Base-by-base conservation (phyloP, 2,329 filamentous ascomycete genomes). In the Trichophyton benhamiae region DNA sequence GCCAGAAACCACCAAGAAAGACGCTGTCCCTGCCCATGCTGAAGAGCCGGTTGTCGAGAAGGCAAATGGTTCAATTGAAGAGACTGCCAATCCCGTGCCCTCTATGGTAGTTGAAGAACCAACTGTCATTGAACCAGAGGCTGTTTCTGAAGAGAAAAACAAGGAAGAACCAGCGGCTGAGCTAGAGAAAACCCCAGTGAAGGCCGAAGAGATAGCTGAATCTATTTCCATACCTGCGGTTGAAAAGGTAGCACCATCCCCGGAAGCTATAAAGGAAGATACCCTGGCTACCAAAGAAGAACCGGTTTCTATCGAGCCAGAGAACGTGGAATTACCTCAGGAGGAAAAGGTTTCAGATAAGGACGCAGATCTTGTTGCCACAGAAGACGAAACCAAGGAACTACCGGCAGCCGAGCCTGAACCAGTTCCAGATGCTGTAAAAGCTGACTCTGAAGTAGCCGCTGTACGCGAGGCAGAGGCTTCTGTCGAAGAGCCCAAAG, bases 361-460 rank as follows among this genome's bases (percentile, higher is more conserved):
- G 8, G 20, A 15, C n/a, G 62, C 57, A 42, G 38, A 20, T 3
- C n/a, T 57, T 36, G 15, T 49, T 46, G 33, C 49, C 15, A 36
- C 46, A 48, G 46, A 17, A n/a, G 17, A 52, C 6, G 33, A 61
- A 25, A 41, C 22, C 17, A 58, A 61, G 30, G 52, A 60, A 58
- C 44, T 6, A 25, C 3, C 44, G 9, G 17, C 11, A 48, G n/a
- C 44, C 2, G 44, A 25, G 44, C 3, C 38, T 30, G 60, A 13
- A 33, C 7, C 17, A 44, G 53, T 20, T 4, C 20, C 58, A 27
- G 20, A 58, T 49, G 48, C 38, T 59, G 42, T 27, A 2, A 57
- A 33, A 13, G 27, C 22, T 30, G 60, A 57, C 7, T 3, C 22
- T 53, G 49, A 53, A 53, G 25, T 11, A 53, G 8, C 22, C 13